Evolutionary conservation across 2,329 filamentous ascomycete species (phyloP), one percentile per base, ranked within the genome.

Genomic region (Coniochaeta hoffmannii): DNA sequence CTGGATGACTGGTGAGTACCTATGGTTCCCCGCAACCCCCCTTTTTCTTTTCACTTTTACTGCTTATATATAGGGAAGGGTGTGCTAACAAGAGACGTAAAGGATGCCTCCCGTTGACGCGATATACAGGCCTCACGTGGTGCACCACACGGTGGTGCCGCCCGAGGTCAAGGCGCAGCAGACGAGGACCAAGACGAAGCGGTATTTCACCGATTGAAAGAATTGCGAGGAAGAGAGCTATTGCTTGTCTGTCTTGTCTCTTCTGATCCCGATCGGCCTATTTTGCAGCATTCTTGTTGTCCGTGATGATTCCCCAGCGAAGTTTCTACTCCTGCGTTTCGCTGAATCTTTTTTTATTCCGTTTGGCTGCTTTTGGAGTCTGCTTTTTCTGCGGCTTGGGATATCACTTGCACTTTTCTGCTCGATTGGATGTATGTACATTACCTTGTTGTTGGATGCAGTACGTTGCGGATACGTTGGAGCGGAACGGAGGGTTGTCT

Each of bases 101-200:
- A 82, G 82, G 86, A 90, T 92, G 82, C 88, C 88, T 2, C 90
- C 90, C 1, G 89, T 95, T 3, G 90, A 96, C 69, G 90, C 90
- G 5, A 87, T 96, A 15, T 96, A 96, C 68, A 79, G 90, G 51
- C 93, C 92, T 6, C 92, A 97, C 68, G 90, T 96, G 15, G 92
- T 97, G 3, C 93, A 97, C 71, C 92, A 97, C 68, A 93, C 89
- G 15, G 80, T 81, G 50, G 76, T 88, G 50, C 85, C 86, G 10
- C 79, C 82, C 4, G 86, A 89, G 62, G 78, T 87, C 63, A 88
- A 88, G 65, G 85, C 86, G 2, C 82, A 87, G 59, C 82, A 86
- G 62, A 74, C 83, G 2, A 76, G 80, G 62, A 86, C 76, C 64
- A 86, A 84, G 65, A 80, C 82, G 41, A 90, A 89, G 68, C 78